Percentiles rank a stretch among this genome's conserved stretches.
Conservation (phyloP, 495 filamentous ascomycete genomes). For the Hyaloscypha bicolor region DNA sequence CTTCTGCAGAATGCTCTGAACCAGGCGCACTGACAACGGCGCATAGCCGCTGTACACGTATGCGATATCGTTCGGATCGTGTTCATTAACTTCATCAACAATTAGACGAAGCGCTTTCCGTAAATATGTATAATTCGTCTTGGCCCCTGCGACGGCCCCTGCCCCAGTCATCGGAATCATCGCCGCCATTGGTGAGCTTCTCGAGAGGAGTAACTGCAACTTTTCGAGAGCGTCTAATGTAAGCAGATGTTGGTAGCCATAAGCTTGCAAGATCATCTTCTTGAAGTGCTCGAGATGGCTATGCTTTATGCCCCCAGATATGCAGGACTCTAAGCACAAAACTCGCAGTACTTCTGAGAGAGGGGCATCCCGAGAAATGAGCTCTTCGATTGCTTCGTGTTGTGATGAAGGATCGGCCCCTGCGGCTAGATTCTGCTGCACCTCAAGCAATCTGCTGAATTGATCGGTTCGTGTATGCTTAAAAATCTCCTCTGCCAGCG, state of each 20-base stretch:
- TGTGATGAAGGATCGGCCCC: constrained; percentile 86
- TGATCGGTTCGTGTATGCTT: constrained; percentile 84
- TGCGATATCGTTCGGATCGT: constrained; percentile 93
- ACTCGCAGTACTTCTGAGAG: constrained; percentile 79
- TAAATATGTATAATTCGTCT: constrained; percentile 89
- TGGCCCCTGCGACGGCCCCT: constrained; percentile 57
- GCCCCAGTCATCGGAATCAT: constrained; percentile 68
- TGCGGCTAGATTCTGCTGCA: constrained; percentile 94
- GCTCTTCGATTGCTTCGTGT: constrained; percentile 88
- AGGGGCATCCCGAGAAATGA: constrained; percentile 83
- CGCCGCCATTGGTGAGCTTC: constrained; percentile 66
- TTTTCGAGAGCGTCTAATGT: constrained; percentile 91
- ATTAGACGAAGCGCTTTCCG: constrained; percentile 85
- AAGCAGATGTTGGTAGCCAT: constrained; percentile 91
- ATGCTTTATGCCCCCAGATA: constrained; percentile 83
- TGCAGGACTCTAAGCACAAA: constrained; percentile 87
- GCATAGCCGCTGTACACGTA: constrained; percentile 98
- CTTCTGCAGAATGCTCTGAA: constrained; percentile 96
- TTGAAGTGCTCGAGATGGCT: constrained; percentile 90
- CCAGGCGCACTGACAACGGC: constrained; percentile 86
- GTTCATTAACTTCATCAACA: constrained; percentile 95
- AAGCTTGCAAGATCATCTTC: constrained; percentile 83
- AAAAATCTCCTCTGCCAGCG: constrained; percentile 92
- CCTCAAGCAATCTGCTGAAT: constrained; percentile 85
- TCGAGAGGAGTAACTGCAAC: constrained; percentile 77